phyloP scores from a whole-genome alignment of 495 filamentous ascomycete species.

The Penicillium diatomitis region DNA sequence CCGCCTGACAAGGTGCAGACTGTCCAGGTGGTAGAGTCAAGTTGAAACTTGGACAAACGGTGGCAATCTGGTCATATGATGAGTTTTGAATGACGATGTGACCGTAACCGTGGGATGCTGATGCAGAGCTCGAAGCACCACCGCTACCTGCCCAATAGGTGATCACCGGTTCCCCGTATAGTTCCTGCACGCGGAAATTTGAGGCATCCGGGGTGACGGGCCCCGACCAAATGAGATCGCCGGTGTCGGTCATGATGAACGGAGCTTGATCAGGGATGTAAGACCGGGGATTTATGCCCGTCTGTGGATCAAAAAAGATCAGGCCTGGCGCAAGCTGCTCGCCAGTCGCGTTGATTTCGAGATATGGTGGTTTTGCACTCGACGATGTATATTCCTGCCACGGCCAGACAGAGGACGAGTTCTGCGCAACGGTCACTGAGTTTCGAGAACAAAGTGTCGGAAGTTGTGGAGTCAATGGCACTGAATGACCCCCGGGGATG shows the following conservation, averaged over 20 bases:
- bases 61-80: background rate
- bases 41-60: background rate
- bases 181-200: conserved; percentile 4
- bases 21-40: background rate
- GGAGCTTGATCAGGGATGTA: too few relatives aligned
- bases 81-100: background rate
- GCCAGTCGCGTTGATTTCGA: conserved; percentile 10
- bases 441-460: conserved; percentile 4
- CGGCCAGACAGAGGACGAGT: conserved; percentile 8
- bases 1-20: background rate
- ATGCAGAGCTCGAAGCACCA: conserved; percentile 1
- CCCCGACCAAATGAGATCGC: conserved; percentile 16
- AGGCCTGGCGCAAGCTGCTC: conserved; percentile 11
- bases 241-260: conserved; percentile 15
- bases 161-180: conserved; percentile 1
- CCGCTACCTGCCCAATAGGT: conserved; percentile 5
- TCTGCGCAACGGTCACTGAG: conserved; percentile 3
- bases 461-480: too few relatives aligned
- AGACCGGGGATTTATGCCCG: conserved; percentile 4
- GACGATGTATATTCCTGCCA: conserved; percentile 14
- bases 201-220: conserved; percentile 3
- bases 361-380: conserved; percentile 10
- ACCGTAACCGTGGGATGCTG: background rate
- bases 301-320: conserved; percentile 7
- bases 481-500: too few relatives aligned